Percentiles rank a stretch among this genome's conserved stretches.
Conservation (phyloP, 2,329 filamentous ascomycete genomes). For the Aspergillus clavatus region DNA sequence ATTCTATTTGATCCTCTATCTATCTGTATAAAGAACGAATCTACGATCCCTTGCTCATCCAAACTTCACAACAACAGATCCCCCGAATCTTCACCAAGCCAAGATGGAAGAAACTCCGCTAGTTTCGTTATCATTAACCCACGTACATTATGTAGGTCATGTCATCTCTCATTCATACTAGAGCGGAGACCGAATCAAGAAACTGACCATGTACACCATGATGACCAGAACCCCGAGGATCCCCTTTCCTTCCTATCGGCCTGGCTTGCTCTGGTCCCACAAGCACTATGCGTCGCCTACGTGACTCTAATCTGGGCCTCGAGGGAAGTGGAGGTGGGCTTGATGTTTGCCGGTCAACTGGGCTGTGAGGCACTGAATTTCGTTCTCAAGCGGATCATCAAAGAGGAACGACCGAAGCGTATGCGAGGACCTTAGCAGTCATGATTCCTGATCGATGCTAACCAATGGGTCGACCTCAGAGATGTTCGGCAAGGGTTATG, state of each 20-base stretch:
- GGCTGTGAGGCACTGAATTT: constrained; percentile 90
- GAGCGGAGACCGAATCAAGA: not conserved
- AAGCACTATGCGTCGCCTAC: constrained; percentile 86
- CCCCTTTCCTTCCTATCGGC: constrained; percentile 80
- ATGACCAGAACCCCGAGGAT: constrained; percentile 74
- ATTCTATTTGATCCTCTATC: too few species aligned
- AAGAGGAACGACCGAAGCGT: constrained; percentile 81
- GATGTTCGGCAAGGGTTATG: constrained; percentile 86
- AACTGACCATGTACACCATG: constrained; percentile 4
- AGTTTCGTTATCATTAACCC: constrained; percentile 87
- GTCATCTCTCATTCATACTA: constrained; percentile 24
- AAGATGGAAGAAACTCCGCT: constrained; percentile 51
- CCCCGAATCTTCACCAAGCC: not conserved
- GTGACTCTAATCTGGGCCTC: constrained; percentile 85
- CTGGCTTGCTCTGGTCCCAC: constrained; percentile 89
- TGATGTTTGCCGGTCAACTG: constrained; percentile 91
- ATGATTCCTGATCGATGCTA: not conserved
- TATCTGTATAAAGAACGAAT: too few species aligned
- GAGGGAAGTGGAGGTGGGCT: constrained; percentile 78
- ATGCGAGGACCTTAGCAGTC: too few species aligned
- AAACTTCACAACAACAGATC: too few species aligned
- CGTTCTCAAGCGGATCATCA: constrained; percentile 79
- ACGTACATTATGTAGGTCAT: constrained; percentile 85
- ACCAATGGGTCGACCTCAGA: constrained; percentile 35
- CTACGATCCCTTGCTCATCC: too few species aligned